Percentiles rank a stretch among this genome's conserved stretches.
phyloP scores from a whole-genome alignment of 495 filamentous ascomycete species.

The Talaromyces liani region DNA sequence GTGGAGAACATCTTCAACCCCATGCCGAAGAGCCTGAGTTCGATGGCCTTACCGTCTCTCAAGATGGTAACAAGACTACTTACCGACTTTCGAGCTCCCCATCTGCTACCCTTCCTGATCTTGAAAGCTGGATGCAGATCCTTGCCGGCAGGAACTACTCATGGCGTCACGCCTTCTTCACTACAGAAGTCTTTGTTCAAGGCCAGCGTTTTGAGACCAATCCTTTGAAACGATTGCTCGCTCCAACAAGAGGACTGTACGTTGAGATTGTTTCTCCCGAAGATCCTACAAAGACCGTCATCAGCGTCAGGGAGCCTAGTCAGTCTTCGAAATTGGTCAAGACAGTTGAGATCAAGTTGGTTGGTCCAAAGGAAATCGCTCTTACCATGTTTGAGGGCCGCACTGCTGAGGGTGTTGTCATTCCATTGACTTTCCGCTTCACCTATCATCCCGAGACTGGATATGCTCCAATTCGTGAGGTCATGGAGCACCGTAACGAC shows the following conservation, averaged over 20 bases:
- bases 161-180: slow-evolving; percentile 96
- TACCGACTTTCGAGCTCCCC: slow-evolving; percentile 74
- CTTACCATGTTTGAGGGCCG: slow-evolving; percentile 85
- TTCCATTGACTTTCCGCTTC: slow-evolving; percentile 76
- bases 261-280: slow-evolving; percentile 80
- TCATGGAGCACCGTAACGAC: slow-evolving; percentile 80
- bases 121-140: slow-evolving; percentile 77
- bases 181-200: slow-evolving; percentile 89
- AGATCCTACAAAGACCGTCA: slow-evolving; percentile 68
- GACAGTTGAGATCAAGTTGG: slow-evolving; percentile 74
- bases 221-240: slow-evolving; percentile 84
- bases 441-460: slow-evolving; percentile 89
- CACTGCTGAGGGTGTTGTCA: slow-evolving; percentile 69
- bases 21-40: slow-evolving; percentile 52
- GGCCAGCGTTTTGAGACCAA: slow-evolving; percentile 96
- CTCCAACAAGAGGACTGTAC: slow-evolving; percentile 74
- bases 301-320: slow-evolving; percentile 66
- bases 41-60: slow-evolving; percentile 72
- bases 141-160: slow-evolving; percentile 79
- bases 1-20: slow-evolving; percentile 59
- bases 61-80: slow-evolving; percentile 65
- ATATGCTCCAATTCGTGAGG: slow-evolving; percentile 89
- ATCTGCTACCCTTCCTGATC: slow-evolving; percentile 61
- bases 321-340: slow-evolving; percentile 62
- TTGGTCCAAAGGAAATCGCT: slow-evolving; percentile 65